phyloP scores from a whole-genome alignment of 2,329 filamentous ascomycete genomes.

The Hawksworthiomyces lignivorus region DNA sequence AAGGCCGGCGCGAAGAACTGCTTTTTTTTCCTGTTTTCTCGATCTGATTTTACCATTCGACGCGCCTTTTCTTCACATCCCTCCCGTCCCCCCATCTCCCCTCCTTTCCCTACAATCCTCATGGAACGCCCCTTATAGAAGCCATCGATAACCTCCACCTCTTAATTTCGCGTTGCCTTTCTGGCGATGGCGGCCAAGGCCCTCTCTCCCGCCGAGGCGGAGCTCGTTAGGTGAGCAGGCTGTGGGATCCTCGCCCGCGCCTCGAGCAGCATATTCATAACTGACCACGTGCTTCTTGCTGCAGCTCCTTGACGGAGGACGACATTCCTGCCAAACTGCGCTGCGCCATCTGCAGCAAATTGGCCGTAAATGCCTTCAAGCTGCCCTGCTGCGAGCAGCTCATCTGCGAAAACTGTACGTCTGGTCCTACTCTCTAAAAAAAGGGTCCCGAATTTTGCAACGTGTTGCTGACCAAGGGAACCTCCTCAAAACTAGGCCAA shows the following conservation, averaged over 20 bases:
- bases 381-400: slow-evolving; percentile 92
- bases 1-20: too few relatives aligned
- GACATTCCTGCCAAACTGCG: slow-evolving; percentile 94
- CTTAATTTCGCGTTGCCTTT: slow-evolving; percentile 6
- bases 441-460: background rate
- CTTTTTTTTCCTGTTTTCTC: background rate
- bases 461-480: background rate
- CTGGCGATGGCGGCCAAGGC: slow-evolving; percentile 21
- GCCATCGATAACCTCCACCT: too few relatives aligned
- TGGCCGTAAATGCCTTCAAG: slow-evolving; percentile 84
- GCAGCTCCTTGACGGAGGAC: slow-evolving; percentile 67
- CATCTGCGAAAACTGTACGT: slow-evolving; percentile 82
- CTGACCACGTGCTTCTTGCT: slow-evolving; percentile 8
- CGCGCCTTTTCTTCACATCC: background rate
- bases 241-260: too few relatives aligned
- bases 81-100: background rate
- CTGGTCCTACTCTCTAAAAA: background rate
- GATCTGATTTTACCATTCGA: background rate
- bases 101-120: background rate
- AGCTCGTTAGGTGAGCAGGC: slow-evolving; percentile 46
- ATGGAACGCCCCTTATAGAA: slow-evolving; percentile 1
- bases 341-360: slow-evolving; percentile 86
- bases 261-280: too few relatives aligned
- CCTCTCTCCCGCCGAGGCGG: slow-evolving; percentile 44
- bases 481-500: slow-evolving; percentile 37